phyloP scores from a whole-genome alignment of 2,329 filamentous ascomycete species.

The Xylariaceae sp. region DNA sequence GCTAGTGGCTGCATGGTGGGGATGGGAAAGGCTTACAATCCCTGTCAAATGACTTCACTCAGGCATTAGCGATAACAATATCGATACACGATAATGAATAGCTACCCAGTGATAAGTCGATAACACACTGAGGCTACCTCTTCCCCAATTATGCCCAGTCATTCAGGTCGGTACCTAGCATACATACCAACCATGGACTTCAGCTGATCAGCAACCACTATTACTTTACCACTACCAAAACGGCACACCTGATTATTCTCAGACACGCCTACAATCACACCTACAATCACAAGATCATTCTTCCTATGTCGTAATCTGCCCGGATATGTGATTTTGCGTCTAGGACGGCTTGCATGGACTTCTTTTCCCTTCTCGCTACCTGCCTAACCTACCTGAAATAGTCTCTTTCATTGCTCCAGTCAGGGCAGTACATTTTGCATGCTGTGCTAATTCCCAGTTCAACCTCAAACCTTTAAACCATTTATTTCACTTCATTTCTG shows the following conservation, averaged over 20 bases:
- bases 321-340: background rate
- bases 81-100: constrained; percentile 2
- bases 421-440: background rate
- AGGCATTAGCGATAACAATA: constrained; percentile 25
- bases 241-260: background rate
- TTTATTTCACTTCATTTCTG: background rate
- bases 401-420: background rate
- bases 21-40: background rate
- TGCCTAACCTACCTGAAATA: no score
- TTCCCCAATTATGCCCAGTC: constrained; percentile 15
- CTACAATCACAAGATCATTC: background rate
- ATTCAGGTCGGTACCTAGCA: constrained; percentile 20
- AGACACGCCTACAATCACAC: background rate
- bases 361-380: background rate
- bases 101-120: background rate
- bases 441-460: background rate
- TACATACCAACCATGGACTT: no score
- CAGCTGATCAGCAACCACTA: constrained; percentile 23
- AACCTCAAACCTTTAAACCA: background rate
- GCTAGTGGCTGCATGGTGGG: constrained; percentile 1
- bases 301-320: background rate
- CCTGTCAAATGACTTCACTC: constrained; percentile 30
- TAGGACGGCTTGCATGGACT: background rate
- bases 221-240: no score
- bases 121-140: constrained; percentile 11